Base-by-base conservation (phyloP, 2,329 filamentous ascomycete genomes). In the Metarhizium album region DNA sequence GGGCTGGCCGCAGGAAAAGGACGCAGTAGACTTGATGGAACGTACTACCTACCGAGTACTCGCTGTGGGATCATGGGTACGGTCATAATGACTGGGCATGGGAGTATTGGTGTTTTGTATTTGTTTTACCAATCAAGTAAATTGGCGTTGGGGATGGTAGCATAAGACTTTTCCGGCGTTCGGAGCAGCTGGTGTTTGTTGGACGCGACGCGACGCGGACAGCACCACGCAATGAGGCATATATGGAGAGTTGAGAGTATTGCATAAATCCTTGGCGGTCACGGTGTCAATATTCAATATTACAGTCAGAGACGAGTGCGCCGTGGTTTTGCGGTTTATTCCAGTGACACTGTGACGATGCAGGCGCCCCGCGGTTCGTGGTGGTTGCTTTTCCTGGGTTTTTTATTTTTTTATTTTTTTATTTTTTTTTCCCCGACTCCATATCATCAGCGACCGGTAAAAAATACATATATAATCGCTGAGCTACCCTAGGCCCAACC, bases 1-100 rank as follows among this genome's bases (percentile, higher is more conserved):
- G 67, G 37, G 72, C 72, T 14, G 68, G 71, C 24, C 76, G 74
- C 63, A 79, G 75, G 71, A 79, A n/a, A n/a, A n/a, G 76, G 66
- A 64, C 61, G 45, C 54, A 57, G 9, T 66, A 53, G 54, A 42
- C 37, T n/a, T 38, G 23, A 11, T 13, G 16, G 45, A 23, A 22
- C 13, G n/a, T 9, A 24, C 23, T 22, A 18, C 8, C n/a, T n/a
- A n/a, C n/a, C n/a, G n/a, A n/a, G 23, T n/a, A 24, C 24, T 22
- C 11, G 13, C 8, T 20, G 33, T n/a, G n/a, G 9, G n/a, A 42
- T 42, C 16, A 33, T 31, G 24, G 47, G 13, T 40, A 45, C 20
- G 45, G n/a, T n/a, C 37, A 42, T 50, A 22, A 64, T 56, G 60
- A 64, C 53, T 31, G 53, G 53, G 56, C 54, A 64, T 52, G 61